A percentile compares a stretch with the other conserved stretches of the same genome.
Conservation (phyloP, 1,284 basidiomycete species). For the Ceratobasidium sp. region DNA sequence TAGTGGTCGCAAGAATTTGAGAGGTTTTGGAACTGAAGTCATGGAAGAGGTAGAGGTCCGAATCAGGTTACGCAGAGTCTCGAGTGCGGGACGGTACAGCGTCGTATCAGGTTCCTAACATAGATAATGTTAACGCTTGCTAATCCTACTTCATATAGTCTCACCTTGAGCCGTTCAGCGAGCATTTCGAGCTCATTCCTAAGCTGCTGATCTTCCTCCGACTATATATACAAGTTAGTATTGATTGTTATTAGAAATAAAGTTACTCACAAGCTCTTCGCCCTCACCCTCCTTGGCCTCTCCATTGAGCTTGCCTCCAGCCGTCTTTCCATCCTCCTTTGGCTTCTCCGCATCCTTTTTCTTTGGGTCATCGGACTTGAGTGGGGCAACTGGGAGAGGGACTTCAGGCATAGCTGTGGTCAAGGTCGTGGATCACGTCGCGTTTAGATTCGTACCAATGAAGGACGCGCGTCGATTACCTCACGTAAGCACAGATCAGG, state of each 20-base stretch:
- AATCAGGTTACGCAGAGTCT: constrained; percentile 93
- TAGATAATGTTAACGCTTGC: constrained; percentile 46
- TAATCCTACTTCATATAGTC: constrained; percentile 45
- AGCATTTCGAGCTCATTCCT: constrained; percentile 98
- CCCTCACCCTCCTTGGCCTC: constrained; percentile 69
- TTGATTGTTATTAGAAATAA: constrained; percentile 23
- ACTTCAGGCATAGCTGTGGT: constrained; percentile 40
- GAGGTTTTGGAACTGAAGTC: constrained; percentile 99
- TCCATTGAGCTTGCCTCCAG: constrained; percentile 63
- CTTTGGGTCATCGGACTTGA: constrained; percentile 75
- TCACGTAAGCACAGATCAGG: constrained; percentile 34
- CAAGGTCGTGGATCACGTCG: constrained; percentile 28
- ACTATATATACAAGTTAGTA: constrained; percentile 63
- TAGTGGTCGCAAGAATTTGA: constrained; percentile 97
- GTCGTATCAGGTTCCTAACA: constrained; percentile 86
- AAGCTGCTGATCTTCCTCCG: constrained; percentile 95
- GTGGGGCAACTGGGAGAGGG: constrained; percentile 57
- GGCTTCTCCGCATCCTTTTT: constrained; percentile 73
- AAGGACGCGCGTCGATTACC: constrained; percentile 45
- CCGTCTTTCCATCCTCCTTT: constrained; percentile 58
- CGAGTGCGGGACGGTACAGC: constrained; percentile 91
- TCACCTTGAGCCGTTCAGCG: constrained; percentile 90
- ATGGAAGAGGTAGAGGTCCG: constrained; percentile 98
- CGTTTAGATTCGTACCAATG: constrained; percentile 34
- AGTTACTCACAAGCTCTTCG: constrained; percentile 81